Conservation (phyloP, 768 basidiomycete genomes). For the Suillus alpinus region DNA sequence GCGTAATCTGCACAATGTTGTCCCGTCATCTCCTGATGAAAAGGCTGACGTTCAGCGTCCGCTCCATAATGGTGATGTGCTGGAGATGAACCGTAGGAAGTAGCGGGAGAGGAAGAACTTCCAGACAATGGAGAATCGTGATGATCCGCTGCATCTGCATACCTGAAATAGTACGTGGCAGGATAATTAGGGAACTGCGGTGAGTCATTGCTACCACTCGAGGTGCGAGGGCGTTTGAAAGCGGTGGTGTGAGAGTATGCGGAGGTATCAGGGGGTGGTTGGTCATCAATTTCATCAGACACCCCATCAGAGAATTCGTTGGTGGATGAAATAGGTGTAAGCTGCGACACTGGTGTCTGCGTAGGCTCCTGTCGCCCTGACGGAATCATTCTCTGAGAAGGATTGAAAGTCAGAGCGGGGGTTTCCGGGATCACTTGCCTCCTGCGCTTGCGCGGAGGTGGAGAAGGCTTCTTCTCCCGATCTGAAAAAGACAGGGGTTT, state of each 20-base stretch:
- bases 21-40: not conserved
- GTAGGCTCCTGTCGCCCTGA: constrained; percentile 19
- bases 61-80: not conserved
- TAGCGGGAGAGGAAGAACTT: not conserved
- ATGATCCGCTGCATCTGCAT: not conserved
- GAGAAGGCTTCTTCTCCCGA: constrained; percentile 21
- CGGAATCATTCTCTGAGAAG: constrained; percentile 18
- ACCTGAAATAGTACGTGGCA: not conserved
- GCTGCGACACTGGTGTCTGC: constrained; percentile 5
- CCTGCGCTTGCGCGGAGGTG: constrained; percentile 21
- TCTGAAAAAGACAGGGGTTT: constrained; percentile 20
- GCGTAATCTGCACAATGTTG: not conserved
- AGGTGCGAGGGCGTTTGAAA: constrained; percentile 16
- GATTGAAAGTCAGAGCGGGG: constrained; percentile 19
- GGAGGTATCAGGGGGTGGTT: constrained; percentile 8
- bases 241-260: constrained; percentile 7
- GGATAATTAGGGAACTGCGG: not conserved
- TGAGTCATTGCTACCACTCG: not conserved
- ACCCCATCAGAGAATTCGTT: constrained; percentile 12
- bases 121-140: not conserved
- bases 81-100: not conserved
- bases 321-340: constrained; percentile 12
- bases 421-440: constrained; percentile 19
- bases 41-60: not conserved
- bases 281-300: constrained; percentile 10